Base-by-base conservation (phyloP, 108 stramenopile genomes). In the Cyclotella baltica region DNA sequence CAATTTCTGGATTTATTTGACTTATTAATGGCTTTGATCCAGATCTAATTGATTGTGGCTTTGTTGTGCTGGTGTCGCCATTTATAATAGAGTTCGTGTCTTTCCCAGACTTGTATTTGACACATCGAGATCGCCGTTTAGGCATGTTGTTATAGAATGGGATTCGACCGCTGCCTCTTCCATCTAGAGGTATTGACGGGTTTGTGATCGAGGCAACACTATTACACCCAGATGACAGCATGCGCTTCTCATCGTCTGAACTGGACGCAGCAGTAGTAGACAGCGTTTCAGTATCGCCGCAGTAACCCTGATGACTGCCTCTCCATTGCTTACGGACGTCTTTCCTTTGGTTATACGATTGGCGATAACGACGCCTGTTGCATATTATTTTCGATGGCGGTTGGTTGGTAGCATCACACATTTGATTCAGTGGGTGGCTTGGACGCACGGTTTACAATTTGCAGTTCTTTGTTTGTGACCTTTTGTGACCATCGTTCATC, bases 261-360 rank as follows among this genome's bases (percentile, higher is more conserved):
- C 25, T 27, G 27, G 13, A 57, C 4, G 47, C 18, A n/a, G 47
- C 47, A 18, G 55, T 57, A 57, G 23, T 18, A 22, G 55, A 57
- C 2, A 29, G 15, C 20, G 20, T 22, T 57, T 57, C 55, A 13
- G 55, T 28, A 25, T 57, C 55, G 27, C 55, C 55, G 27, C 55
- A 27, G 55, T 57, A 57, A 29, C 55, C 55, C 15, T 28, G 55
- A 23, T 28, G 55, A 57, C 55, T 57, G 22, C 55, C 55, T 25
- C 55, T 57, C 55, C 55, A 57, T 25, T 57, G 55, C 22, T 57
- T 57, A 13, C 27, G 55, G n/a, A n/a, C n/a, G n/a, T n/a, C n/a
- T n/a, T n/a, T n/a, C n/a, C n/a, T n/a, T n/a, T n/a, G n/a, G n/a
- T n/a, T n/a, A 25, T 25, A 28, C 27, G 25, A 25, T 18, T 6